Base-by-base conservation (phyloP, 768 basidiomycete genomes). In the Myochromella boudieri region DNA sequence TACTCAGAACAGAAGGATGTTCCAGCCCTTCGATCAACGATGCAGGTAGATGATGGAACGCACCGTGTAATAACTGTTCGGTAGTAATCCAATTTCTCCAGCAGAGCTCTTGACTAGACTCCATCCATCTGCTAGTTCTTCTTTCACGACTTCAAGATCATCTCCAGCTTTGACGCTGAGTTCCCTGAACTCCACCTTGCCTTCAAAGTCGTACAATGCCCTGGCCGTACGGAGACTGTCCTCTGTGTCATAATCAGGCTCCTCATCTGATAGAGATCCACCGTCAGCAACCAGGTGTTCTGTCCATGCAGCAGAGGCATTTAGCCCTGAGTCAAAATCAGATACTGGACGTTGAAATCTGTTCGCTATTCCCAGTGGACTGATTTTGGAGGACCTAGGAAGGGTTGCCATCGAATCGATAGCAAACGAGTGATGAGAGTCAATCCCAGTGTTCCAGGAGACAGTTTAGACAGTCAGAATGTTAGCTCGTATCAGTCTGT, bases 61-160 rank as follows among this genome's bases (percentile, higher is more conserved):
- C 60, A 87, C 87, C 48, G 83, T 84, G 63, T 88, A 91, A 64
- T 91, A 89, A 9, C 78, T 68, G 32, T 73, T 71, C 15, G 89
- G 89, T 37, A 91, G 53, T 48, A 91, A 64, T 1, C 89, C 89
- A 45, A 87, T 65, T 58, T 84, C 81, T 24, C 79, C 80, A n/a
- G 62, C 68, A 9, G 56, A 64, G 48, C 69, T 75, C 66, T 71
- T 79, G 11, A 85, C 84, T 27, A 91, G 69, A 65, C 89, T 90
- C 89, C 89, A 91, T 4, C 88, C 89, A 52, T 90, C 86, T 6
- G 81, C 82, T 1, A 82, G 71, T 43, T 87, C 76, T 50, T 87
- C 85, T 52, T 79, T 84, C 40, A 93, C 57, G n/a, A 90, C 68
- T 38, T 83, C 78, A 17, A 93, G 62, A 51, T 76, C 75, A 52